These are phyloP conservation scores for Acrocalymma vagum DNA, from an alignment of 2,329 filamentous ascomycete species.

Conservation along the genomic window DNA sequence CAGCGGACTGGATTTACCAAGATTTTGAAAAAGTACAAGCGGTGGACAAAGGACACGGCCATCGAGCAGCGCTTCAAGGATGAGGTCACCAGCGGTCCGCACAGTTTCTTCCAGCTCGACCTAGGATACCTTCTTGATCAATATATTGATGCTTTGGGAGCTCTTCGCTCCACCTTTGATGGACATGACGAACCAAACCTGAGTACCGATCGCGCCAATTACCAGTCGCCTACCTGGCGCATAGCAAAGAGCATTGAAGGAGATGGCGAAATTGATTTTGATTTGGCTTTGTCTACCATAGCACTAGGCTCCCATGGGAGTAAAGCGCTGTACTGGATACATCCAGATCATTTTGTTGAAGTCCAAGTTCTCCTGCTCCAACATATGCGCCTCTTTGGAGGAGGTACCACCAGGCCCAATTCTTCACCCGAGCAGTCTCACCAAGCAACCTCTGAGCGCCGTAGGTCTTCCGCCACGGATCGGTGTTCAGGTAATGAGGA, in stretches of 20 bases:
- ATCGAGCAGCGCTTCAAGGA: conserved; percentile 73
- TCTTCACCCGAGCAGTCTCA: conserved; percentile 26
- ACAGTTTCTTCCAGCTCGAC: conserved; percentile 76
- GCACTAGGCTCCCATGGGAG: conserved; percentile 56
- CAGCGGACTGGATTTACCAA: conserved; percentile 82
- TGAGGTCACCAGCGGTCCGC: conserved; percentile 70
- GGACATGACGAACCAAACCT: conserved; percentile 25
- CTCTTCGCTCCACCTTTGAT: conserved; percentile 55
- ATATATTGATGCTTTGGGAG: conserved; percentile 57
- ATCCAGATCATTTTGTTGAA: conserved; percentile 63
- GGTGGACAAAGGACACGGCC: conserved; percentile 80
- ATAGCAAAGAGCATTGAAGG: conserved; percentile 51
- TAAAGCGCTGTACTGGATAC: conserved; percentile 63
- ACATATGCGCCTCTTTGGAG: conserved; percentile 53
- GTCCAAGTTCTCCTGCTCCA: conserved; percentile 62
- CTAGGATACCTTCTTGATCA: conserved; percentile 62
- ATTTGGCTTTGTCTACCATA: conserved; percentile 57
- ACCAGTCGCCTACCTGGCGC: conserved; percentile 37
- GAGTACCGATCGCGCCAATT: conserved; percentile 19
- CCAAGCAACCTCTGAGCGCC: conserved; percentile 31
- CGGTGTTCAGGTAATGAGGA: conserved; percentile 41
- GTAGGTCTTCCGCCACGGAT: conserved; percentile 33
- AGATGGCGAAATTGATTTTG: conserved; percentile 57
- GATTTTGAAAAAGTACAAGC: conserved; percentile 86
- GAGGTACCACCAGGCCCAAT: conserved; percentile 18